These are phyloP conservation scores for Lycium ferocissimum DNA, from an alignment of 257 asterid genomes.

Conservation along the genomic window DNA sequence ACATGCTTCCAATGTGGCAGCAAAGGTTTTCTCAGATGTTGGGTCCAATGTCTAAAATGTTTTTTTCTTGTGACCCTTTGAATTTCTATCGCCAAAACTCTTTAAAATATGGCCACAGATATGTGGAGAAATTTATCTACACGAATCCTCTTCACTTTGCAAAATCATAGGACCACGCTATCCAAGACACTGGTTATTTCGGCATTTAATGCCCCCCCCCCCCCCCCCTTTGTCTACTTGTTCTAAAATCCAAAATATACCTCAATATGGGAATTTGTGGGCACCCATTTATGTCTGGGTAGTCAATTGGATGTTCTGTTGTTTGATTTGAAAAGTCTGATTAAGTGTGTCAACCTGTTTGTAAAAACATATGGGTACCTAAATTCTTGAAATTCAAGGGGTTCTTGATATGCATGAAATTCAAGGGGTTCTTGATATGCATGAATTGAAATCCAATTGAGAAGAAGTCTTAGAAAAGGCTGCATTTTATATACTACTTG, in stretches of 20 bases:
- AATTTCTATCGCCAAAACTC: not conserved
- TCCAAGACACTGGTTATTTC: slow-evolving; percentile 29
- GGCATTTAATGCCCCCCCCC: not conserved
- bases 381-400: not conserved
- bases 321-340: not conserved
- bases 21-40: slow-evolving; percentile 31
- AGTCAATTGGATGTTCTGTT: not conserved
- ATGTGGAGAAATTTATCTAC: not conserved
- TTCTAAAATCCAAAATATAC: slow-evolving; percentile 3
- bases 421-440: too few relatives aligned
- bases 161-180: slow-evolving; percentile 29
- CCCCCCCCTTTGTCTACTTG: not conserved
- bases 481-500: too few relatives aligned
- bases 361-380: not conserved
- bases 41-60: slow-evolving; percentile 8
- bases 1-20: slow-evolving; percentile 39
- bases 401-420: not conserved
- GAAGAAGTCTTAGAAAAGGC: too few relatives aligned
- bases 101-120: not conserved
- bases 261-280: slow-evolving; percentile 14
- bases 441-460: too few relatives aligned
- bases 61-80: not conserved
- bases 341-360: not conserved
- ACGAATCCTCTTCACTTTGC: not conserved
- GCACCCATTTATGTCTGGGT: slow-evolving; percentile 7